phyloP scores from a whole-genome alignment of 208 protist genomes.

The Phytomonas francai region DNA sequence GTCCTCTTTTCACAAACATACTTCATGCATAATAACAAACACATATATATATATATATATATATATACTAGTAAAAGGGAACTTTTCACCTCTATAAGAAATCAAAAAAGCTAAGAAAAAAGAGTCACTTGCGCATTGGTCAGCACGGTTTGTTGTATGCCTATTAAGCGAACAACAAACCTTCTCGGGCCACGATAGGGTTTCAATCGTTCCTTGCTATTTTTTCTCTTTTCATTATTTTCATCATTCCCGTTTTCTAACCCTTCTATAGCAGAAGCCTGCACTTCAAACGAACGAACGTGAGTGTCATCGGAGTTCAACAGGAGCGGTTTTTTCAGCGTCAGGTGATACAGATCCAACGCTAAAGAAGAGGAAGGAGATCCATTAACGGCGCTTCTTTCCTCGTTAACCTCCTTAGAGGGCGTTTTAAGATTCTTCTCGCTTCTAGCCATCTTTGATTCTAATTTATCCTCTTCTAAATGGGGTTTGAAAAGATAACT shows the following conservation, averaged over 20 bases:
- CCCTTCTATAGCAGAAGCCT: neutral
- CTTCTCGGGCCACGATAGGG: neutral
- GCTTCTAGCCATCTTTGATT: neutral
- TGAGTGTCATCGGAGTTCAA: neutral
- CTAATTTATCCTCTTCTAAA: neutral
- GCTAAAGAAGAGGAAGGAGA: neutral
- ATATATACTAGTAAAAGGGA: neutral
- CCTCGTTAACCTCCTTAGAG: neutral
- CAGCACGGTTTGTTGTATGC: constrained; percentile 7
- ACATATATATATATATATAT: neutral
- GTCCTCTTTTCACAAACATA: neutral
- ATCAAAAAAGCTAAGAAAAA: neutral
- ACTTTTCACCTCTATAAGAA: neutral
- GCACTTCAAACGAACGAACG: neutral
- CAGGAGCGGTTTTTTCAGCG: neutral
- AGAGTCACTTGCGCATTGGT: constrained; percentile 1
- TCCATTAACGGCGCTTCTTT: neutral
- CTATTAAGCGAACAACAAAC: constrained; percentile 7
- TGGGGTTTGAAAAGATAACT: neutral
- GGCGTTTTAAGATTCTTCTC: neutral
- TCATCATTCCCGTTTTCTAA: neutral
- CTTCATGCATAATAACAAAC: too few relatives aligned
- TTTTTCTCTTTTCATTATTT: neutral
- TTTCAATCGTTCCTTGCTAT: constrained; percentile 1
- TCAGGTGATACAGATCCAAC: neutral